Base-by-base conservation (phyloP, 2,329 filamentous ascomycete genomes). In the Emydomyces testavorans region DNA sequence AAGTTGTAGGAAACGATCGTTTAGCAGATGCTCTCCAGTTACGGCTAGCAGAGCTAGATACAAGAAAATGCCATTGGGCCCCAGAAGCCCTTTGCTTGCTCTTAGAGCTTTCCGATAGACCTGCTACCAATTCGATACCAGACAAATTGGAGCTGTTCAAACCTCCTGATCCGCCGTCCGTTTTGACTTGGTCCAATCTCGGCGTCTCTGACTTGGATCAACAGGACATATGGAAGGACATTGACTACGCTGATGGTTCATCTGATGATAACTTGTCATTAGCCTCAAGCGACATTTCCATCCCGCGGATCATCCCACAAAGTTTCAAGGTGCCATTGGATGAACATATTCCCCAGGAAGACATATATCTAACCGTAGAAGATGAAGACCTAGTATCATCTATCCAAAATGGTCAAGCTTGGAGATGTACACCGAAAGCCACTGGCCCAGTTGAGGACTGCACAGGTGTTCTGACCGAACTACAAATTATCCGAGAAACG, bases 21-120 rank as follows among this genome's bases (percentile, higher is more conserved):
- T 69, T 95, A 21, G 86, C 87, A 10, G 80, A 89, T 60, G 80
- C 79, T 4, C 67, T 88, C 29, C 68, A 71, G 32, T 59, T 62
- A 36, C 74, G 83, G 29, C 63, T 87, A 11, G 67, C 74, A 32
- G 76, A 80, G 51, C 65, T 94, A 16, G 68, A 74, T 8, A 59
- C 66, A 26, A 62, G 65, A 11, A 70, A 66, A 29, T 73, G 73
- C 36, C 80, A 79, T 64, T 90, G 79, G 76, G 78, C 79, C 4
- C 88, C 89, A 0, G 92, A 96, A 56, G 73, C 85, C 11, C 69
- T 96, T 11, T 80, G 84, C 42, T 66, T 96, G 0, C 67, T 96
- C 8, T 70, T 96, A 6, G 78, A 86, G 52, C 76, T 96, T 0
- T 90, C 90, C 1, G 82, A 94, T 56, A 77, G 81, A 46, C 90